Percentiles rank a stretch among this genome's conserved stretches.
phyloP scores from a whole-genome alignment of 75 land plant genomes.

The Cupressus sempervirens region DNA sequence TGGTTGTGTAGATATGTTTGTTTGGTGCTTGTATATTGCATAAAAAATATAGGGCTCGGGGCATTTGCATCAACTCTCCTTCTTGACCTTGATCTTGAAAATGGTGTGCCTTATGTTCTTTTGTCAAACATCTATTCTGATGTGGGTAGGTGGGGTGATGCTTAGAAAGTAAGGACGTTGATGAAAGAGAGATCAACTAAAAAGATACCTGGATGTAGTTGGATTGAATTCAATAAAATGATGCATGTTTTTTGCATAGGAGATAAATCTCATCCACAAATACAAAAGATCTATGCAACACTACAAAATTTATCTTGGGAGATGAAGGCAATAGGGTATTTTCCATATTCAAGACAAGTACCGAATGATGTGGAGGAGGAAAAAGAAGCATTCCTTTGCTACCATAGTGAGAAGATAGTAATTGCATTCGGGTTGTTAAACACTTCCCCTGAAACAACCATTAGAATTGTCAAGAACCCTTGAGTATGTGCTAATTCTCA shows the following conservation, averaged over 20 bases:
- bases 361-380: conserved; percentile 8
- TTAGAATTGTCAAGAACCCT: conserved; percentile 13
- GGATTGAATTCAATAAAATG: conserved; percentile 18
- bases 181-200: conserved; percentile 27
- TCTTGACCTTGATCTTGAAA: conserved; percentile 24
- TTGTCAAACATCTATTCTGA: conserved; percentile 33
- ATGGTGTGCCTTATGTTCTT: conserved; percentile 28
- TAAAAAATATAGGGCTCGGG: conserved; percentile 24
- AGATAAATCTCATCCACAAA: conserved; percentile 8
- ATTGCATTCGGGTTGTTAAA: conserved; percentile 14
- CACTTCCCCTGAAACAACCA: conserved; percentile 11
- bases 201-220: conserved; percentile 33
- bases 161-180: conserved; percentile 10
- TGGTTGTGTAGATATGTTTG: conserved; percentile 34
- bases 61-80: conserved; percentile 28
- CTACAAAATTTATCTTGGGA: conserved; percentile 3
- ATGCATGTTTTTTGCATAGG: background rate
- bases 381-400: conserved; percentile 5
- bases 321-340: conserved; percentile 12
- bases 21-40: conserved; percentile 34
- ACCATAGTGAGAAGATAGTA: conserved; percentile 17
- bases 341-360: conserved; percentile 8
- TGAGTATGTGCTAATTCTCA: conserved; percentile 17
- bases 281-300: conserved; percentile 2
- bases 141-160: conserved; percentile 22